Conservation (phyloP, 306 rosid genomes). For the Castanospermum australe region DNA sequence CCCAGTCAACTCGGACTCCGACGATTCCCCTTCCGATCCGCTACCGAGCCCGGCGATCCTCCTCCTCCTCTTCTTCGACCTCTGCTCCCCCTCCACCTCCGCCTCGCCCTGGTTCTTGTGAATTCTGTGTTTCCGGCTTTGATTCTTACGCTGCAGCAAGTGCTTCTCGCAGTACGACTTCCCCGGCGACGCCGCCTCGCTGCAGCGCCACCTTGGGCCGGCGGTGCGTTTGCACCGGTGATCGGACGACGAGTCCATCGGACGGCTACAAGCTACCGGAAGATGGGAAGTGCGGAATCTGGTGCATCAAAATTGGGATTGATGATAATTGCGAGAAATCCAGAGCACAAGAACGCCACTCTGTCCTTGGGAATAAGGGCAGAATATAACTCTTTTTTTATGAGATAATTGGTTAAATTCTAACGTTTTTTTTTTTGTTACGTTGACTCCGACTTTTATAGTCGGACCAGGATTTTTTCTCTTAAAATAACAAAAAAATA, state of each 20-base stretch:
- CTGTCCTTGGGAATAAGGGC: too few species aligned
- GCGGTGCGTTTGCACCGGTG: constrained; percentile 40
- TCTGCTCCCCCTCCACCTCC: not conserved
- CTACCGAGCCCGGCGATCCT: not conserved
- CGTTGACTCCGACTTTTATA: too few species aligned
- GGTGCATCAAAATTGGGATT: not conserved
- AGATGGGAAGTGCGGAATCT: not conserved
- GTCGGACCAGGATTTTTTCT: too few species aligned
- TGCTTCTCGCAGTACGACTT: constrained; percentile 37
- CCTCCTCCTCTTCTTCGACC: constrained; percentile 21
- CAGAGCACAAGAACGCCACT: too few species aligned
- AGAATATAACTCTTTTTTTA: too few species aligned
- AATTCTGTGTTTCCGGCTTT: constrained; percentile 5
- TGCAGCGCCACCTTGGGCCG: constrained; percentile 41
- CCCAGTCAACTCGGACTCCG: constrained; percentile 19
- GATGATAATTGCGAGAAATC: not conserved
- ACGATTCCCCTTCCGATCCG: constrained; percentile 21
- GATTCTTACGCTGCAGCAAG: constrained; percentile 12
- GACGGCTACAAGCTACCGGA: not conserved
- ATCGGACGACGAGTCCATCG: constrained; percentile 24
- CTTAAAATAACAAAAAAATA: too few species aligned
- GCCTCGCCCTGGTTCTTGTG: not conserved
- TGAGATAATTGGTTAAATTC: too few species aligned
- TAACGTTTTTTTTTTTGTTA: too few species aligned
- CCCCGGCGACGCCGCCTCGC: constrained; percentile 19